Base-by-base conservation (phyloP, 768 basidiomycete species). In the Gymnopilus dilepis region DNA sequence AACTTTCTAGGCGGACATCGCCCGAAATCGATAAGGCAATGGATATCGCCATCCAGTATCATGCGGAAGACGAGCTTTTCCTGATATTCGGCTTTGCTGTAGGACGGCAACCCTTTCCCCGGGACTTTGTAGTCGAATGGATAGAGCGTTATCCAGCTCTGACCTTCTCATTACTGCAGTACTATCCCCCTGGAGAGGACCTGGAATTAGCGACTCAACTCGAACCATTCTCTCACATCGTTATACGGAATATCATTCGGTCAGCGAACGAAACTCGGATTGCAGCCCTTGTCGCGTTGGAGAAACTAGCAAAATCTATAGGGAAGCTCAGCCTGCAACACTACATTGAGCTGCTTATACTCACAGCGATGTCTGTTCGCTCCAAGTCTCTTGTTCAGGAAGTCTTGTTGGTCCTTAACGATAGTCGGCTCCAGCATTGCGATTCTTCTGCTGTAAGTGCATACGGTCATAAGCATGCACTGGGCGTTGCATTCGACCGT, bases 401-500 rank as follows among this genome's bases (percentile, higher is more conserved):
- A 70, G 72, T 86, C 2, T 76, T 90, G 7, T 72, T 89, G 1
- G 84, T 87, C 4, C 72, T 90, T 11, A 80, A 86, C 62, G 87
- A 61, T 57, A 67, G 68, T 59, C 58, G 72, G 48, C 45, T 56
- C 63, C 56, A 71, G 3, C 58, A 70, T 4, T 66, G 70, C 13
- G 69, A 67, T 0, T 41, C 61, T 2, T 65, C 76, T 6, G 58
- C 71, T 0, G 65, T 73, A 0, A 63, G 73, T 41, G 67, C 70
- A n/a, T 86, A 89, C 66, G 81, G 79, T 1, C 82, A 84, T 64
- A 84, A 83, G 54, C 80, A 86, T 33, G 82, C 83, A 0, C 76
- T 89, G 0, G 82, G 80, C 6, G 77, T 89, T 28, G 81, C 80
- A 1, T 87, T 87, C 59, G 88, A 89, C 61, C 79, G 85, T 12